Evolutionary conservation across 768 basidiomycete genomes (phyloP).

Genomic region (Austroboletus festivus): DNA sequence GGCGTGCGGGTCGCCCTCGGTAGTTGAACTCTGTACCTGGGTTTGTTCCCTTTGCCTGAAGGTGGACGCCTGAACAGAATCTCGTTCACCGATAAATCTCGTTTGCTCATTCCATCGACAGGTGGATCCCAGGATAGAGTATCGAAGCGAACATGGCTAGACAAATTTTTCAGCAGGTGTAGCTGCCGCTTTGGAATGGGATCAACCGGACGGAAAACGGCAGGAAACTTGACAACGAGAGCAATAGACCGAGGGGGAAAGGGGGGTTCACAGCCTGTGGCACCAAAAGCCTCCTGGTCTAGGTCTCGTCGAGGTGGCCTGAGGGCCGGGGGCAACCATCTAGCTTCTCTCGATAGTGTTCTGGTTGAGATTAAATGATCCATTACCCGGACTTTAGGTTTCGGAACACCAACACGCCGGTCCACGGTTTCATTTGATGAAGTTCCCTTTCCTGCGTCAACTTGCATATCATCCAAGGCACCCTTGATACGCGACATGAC

Average conservation of each 20-base stretch:
- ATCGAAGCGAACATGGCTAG: slow-evolving; percentile 51
- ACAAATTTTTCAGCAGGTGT: slow-evolving; percentile 38
- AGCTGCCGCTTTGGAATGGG: slow-evolving; percentile 49
- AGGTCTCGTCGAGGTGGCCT: slow-evolving; percentile 37
- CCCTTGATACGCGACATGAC: slow-evolving; percentile 85
- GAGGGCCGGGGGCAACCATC: slow-evolving; percentile 59
- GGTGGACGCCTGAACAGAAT: slow-evolving; percentile 53
- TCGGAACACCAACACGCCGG: slow-evolving; percentile 22
- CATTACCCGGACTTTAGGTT: slow-evolving; percentile 17
- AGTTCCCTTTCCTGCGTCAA: slow-evolving; percentile 32
- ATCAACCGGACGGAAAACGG: slow-evolving; percentile 39
- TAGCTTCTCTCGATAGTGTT: slow-evolving; percentile 35
- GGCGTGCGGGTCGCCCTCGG: slow-evolving; percentile 23
- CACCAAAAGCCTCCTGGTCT: slow-evolving; percentile 42
- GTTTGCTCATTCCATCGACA: slow-evolving; percentile 57
- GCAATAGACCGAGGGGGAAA: slow-evolving; percentile 41
- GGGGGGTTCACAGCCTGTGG: slow-evolving; percentile 49
- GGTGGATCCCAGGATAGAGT: slow-evolving; percentile 72
- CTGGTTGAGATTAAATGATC: slow-evolving; percentile 14
- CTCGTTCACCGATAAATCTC: slow-evolving; percentile 63
- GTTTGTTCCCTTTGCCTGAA: slow-evolving; percentile 30
- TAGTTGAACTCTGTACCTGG: slow-evolving; percentile 35
- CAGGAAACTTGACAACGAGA: slow-evolving; percentile 49
- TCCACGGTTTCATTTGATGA: slow-evolving; percentile 18
- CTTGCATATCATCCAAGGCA: slow-evolving; percentile 67